These are phyloP conservation scores for Pseudonitzschia multistriata DNA, from an alignment of 108 stramenopile genomes.

Conservation along the genomic window DNA sequence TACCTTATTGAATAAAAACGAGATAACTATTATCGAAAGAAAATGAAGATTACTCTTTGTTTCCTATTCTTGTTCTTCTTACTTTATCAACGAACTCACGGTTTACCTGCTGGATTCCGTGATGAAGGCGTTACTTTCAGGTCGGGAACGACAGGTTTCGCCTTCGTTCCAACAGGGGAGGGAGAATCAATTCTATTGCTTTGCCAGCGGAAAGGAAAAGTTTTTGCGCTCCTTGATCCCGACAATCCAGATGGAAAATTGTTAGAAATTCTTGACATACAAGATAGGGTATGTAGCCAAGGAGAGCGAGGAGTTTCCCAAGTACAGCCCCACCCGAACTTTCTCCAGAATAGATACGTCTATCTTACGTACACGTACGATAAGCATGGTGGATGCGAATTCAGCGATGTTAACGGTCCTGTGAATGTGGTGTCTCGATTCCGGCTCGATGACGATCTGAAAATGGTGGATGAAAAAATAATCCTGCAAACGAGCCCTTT, in stretches of 20 bases:
- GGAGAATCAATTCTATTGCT: conserved; percentile 18
- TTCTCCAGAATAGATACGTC: conserved; percentile 15
- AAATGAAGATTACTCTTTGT: neutral
- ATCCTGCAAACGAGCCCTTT: conserved; percentile 23
- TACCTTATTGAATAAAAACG: neutral
- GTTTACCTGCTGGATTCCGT: conserved; percentile 22
- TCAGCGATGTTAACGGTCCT: conserved; percentile 19
- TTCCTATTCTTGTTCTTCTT: neutral
- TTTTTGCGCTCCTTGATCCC: conserved; percentile 15
- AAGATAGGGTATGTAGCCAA: conserved; percentile 17
- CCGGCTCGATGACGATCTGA: conserved; percentile 11
- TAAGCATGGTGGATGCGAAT: conserved; percentile 23
- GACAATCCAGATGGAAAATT: conserved; percentile 11
- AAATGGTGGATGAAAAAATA: conserved; percentile 23
- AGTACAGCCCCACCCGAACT: conserved; percentile 27
- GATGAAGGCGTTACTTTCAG: conserved; percentile 23
- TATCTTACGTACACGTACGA: conserved; percentile 29
- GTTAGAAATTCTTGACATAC: conserved; percentile 9
- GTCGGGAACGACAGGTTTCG: conserved; percentile 17
- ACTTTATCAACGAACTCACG: neutral
- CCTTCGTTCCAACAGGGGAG: conserved; percentile 21
- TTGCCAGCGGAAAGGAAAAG: conserved; percentile 16
- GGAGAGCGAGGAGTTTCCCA: conserved; percentile 32
- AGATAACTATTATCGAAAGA: neutral
- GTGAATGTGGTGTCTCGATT: conserved; percentile 38